Conservation (phyloP, 306 rosid genomes). For the Bauhinia variegata region DNA sequence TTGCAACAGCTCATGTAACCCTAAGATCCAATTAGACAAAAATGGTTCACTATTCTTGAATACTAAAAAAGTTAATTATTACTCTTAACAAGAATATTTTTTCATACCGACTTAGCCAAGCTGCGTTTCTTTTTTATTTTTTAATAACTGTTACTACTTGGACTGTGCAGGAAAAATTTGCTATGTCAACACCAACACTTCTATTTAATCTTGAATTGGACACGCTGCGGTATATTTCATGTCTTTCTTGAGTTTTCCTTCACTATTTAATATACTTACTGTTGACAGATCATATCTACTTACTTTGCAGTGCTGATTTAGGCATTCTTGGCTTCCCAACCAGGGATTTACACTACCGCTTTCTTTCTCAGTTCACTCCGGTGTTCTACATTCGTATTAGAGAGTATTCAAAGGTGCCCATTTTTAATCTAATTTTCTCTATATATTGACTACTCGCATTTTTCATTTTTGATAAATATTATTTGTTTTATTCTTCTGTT, state of each 20-base stretch:
- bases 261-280: slow-evolving; percentile 24
- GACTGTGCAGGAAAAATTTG: slow-evolving; percentile 80
- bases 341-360: slow-evolving; percentile 90
- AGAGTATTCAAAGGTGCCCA: slow-evolving; percentile 85
- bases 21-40: too few species aligned
- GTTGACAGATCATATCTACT: slow-evolving; percentile 42
- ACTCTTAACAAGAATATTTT: background rate
- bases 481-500: slow-evolving; percentile 35
- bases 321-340: slow-evolving; percentile 89
- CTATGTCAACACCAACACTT: slow-evolving; percentile 76
- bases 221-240: slow-evolving; percentile 69
- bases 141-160: slow-evolving; percentile 39
- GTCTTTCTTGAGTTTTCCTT: slow-evolving; percentile 29
- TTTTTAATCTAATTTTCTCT: slow-evolving; percentile 8
- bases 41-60: too few species aligned
- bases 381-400: slow-evolving; percentile 88
- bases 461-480: slow-evolving; percentile 27
- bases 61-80: too few species aligned
- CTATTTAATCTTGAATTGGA: slow-evolving; percentile 93
- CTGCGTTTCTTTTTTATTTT: slow-evolving; percentile 29
- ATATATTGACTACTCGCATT: slow-evolving; percentile 14
- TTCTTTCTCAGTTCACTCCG: slow-evolving; percentile 91
- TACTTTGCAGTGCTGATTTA: slow-evolving; percentile 91
- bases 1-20: too few species aligned
- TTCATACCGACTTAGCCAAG: slow-evolving; percentile 11